Base-by-base conservation (phyloP, 768 basidiomycete species). In the Suillus decipiens region DNA sequence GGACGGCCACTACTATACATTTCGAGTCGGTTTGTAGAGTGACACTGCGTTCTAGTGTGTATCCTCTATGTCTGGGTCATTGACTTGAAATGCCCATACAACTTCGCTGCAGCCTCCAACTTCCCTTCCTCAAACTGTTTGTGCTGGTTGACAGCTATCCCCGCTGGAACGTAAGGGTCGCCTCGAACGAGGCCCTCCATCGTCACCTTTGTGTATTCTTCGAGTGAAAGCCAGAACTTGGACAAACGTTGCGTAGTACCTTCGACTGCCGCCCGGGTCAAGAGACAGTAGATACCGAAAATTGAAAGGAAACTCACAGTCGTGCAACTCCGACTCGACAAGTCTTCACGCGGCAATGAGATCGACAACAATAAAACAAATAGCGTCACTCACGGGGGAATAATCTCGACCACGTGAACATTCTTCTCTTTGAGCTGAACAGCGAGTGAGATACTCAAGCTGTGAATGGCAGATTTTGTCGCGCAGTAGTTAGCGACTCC, bases 301-400 rank as follows among this genome's bases (percentile, higher is more conserved):
- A 3, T 10, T 7, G 3, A 1, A 10, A 54, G n/a, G 28, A 42
- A 4, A 68, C 80, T 66, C 66, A 84, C 85, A 77, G 65, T 86
- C 85, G 67, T 88, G 86, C 36, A 87, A 74, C 67, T 87, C 86
- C 3, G 85, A 86, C 72, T 87, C 86, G 10, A 85, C 84, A 10
- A 87, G 76, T 12, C 85, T 86, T 60, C 14, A 48, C 11, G 31
- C n/a, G 47, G 17, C 50, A 22, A 47, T 33, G 51, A 59, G 41
- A 51, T 12, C 36, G 47, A 28, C 31, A 19, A 50, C 36, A 11
- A 60, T 9, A 11, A 47, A 22, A 12, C 77, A 63, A 24, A 45
- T 14, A 1, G 41, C 11, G n/a, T 56, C 36, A 55, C 84, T 69
- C 61, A 87, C 83, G 87, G 86, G 11, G 86, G 86, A 4, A 84